Evolutionary conservation across 2,329 filamentous ascomycete species (phyloP).

Genomic region (Graphilbum ipis-grandicollis): DNA sequence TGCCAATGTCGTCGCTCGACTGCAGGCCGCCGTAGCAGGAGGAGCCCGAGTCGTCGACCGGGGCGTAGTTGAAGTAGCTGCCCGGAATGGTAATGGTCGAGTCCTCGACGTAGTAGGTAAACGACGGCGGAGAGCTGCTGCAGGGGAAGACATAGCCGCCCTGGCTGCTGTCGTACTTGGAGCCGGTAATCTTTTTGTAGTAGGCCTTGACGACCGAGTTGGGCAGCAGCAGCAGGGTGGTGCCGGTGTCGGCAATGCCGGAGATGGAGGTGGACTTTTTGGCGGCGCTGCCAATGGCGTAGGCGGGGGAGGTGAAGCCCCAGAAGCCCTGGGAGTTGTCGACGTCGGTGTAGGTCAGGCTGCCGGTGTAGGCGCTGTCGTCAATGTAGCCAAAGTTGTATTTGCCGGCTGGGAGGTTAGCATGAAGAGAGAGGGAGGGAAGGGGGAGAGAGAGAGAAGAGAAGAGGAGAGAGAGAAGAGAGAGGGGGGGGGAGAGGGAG

Average conservation of each 20-base stretch:
- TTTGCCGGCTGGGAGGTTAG: constrained; percentile 8
- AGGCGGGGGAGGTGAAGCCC: constrained; percentile 18
- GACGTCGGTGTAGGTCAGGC: constrained; percentile 31
- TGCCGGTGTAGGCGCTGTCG: constrained; percentile 31
- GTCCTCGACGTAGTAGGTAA: constrained; percentile 28
- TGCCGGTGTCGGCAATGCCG: constrained; percentile 42
- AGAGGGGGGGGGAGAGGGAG: no score
- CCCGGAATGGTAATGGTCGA: constrained; percentile 30
- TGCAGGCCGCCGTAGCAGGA: constrained; percentile 52
- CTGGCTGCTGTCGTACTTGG: constrained; percentile 17
- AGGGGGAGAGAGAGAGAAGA: not conserved
- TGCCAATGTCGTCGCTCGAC: constrained; percentile 11
- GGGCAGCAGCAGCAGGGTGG: constrained; percentile 36
- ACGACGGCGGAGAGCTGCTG: constrained; percentile 24
- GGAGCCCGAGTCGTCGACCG: constrained; percentile 18
- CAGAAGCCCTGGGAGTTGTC: constrained; percentile 22
- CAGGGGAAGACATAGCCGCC: constrained; percentile 38
- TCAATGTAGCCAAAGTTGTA: constrained; percentile 45
- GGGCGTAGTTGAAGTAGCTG: constrained; percentile 29
- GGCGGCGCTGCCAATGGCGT: constrained; percentile 13
- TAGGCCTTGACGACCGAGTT: constrained; percentile 29
- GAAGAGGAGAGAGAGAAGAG: no score
- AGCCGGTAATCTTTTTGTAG: constrained; percentile 28
- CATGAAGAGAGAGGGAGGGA: not conserved
- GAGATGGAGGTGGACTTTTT: constrained; percentile 11